A percentile compares a stretch with the other conserved stretches of the same genome.
Conservation (phyloP, 2,329 filamentous ascomycete genomes). For the Tolypocladium tundrense region DNA sequence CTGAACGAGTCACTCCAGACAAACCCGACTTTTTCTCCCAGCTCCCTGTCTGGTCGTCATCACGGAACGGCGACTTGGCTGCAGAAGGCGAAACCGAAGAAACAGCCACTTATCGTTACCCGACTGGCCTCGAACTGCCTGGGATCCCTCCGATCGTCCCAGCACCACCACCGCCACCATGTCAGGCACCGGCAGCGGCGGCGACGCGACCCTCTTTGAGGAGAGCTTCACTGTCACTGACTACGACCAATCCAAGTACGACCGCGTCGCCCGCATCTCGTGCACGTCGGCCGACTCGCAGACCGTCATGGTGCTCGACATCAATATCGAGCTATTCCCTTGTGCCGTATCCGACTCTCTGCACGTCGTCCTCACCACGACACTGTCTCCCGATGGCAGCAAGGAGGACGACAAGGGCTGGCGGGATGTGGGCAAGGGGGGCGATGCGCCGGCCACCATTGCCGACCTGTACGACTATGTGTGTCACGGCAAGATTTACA, state of each 20-base stretch:
- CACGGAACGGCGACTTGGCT: background rate
- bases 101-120: background rate
- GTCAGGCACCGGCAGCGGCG: slow-evolving; percentile 41
- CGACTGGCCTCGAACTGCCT: background rate
- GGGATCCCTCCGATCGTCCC: background rate
- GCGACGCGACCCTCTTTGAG: slow-evolving; percentile 88
- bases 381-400: slow-evolving; percentile 74
- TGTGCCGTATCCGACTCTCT: slow-evolving; percentile 64
- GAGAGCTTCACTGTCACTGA: slow-evolving; percentile 77
- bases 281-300: slow-evolving; percentile 66
- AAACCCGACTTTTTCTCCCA: background rate
- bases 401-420: slow-evolving; percentile 72
- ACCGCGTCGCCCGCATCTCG: slow-evolving; percentile 80
- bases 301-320: slow-evolving; percentile 74
- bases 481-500: slow-evolving; percentile 80
- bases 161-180: slow-evolving; percentile 1
- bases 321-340: slow-evolving; percentile 89
- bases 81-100: background rate
- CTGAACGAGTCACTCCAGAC: background rate
- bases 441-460: slow-evolving; percentile 45
- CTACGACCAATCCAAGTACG: slow-evolving; percentile 81
- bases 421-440: slow-evolving; percentile 57
- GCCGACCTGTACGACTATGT: slow-evolving; percentile 84
- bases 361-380: slow-evolving; percentile 73
- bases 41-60: background rate